Base-by-base conservation (phyloP, 371 early-diverging fungal species). In the Apophysomyces ossiformis region DNA sequence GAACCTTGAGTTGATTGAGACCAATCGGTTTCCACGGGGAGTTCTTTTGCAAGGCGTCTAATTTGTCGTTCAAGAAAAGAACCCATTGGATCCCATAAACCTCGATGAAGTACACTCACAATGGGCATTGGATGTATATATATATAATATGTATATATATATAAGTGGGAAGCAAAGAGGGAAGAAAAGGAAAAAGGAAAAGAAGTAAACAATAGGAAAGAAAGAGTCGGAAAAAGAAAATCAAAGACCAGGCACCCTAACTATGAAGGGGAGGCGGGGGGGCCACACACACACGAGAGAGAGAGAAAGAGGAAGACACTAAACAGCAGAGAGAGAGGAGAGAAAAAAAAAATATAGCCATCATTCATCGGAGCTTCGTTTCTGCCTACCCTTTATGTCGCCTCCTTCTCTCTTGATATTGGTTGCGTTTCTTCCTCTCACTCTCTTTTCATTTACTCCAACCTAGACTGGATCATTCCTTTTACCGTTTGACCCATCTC, bases 11-110 rank as follows among this genome's bases (percentile, higher is more conserved):
- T 69, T 32, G 86, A 86, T 44, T 83, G 76, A 7, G 71, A 61
- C 85, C 85, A 85, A 64, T 87, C 83, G 0, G 82, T 81, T 46
- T 87, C 86, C 15, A 74, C 66, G 37, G 86, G 80, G 57, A 88
- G 75, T 37, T 85, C 81, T 21, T 75, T 83, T n/a, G 86, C 85
- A 37, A 87, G 77, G 37, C 67, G 65, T 58, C 66, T 70, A 35
- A 76, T 65, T 72, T 73, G 75, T 50, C 56, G 62, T 50, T 76
- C 85, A 18, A 84, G 66, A 38, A 68, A 66, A 39, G 44, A 47
- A 1, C 69, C 67, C 11, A 69, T 57, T 43, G 79, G 74, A 38
- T 80, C 77, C 63, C 70, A 68, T 50, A 50, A 26, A 16, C 54
- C 54, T 21, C 54, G 54, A 50, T 50, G 54, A 50, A 50, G 54